Conservation (phyloP, 1,284 basidiomycete genomes). For the Lentinula novae-zelandiae region DNA sequence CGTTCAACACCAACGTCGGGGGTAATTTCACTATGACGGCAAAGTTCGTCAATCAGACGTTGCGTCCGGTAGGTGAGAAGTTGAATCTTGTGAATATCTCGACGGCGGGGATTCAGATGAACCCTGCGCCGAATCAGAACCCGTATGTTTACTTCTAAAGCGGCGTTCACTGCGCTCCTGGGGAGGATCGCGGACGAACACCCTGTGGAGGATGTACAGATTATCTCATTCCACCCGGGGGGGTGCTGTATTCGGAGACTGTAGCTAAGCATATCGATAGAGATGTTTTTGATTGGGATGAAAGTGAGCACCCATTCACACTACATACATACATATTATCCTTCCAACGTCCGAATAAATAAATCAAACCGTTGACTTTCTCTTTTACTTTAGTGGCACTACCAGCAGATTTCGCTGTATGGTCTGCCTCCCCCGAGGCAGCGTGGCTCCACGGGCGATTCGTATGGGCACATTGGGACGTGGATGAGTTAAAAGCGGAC, state of each 20-base stretch:
- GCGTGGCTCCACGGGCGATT: background rate
- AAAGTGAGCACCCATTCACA: background rate
- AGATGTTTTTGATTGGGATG: background rate
- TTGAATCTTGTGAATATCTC: background rate
- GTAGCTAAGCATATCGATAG: background rate
- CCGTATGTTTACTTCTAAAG: background rate
- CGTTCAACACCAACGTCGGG: background rate
- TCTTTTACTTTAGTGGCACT: background rate
- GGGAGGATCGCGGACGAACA: too few relatives aligned
- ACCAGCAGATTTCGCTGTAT: background rate
- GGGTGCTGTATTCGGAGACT: background rate
- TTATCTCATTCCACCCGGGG: background rate
- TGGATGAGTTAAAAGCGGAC: background rate
- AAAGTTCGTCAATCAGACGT: background rate
- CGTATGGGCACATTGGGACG: background rate
- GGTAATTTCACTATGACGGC: background rate
- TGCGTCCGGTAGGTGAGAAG: background rate
- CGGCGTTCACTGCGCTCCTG: background rate
- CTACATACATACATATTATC: too few relatives aligned
- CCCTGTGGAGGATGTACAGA: background rate
- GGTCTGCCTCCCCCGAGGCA: background rate
- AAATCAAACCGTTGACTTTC: background rate
- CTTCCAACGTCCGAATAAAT: too few relatives aligned
- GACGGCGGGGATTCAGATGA: background rate
- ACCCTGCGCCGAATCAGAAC: background rate